Conservation (phyloP, 2,329 filamentous ascomycete genomes). For the Trichoderma semiorbis region DNA sequence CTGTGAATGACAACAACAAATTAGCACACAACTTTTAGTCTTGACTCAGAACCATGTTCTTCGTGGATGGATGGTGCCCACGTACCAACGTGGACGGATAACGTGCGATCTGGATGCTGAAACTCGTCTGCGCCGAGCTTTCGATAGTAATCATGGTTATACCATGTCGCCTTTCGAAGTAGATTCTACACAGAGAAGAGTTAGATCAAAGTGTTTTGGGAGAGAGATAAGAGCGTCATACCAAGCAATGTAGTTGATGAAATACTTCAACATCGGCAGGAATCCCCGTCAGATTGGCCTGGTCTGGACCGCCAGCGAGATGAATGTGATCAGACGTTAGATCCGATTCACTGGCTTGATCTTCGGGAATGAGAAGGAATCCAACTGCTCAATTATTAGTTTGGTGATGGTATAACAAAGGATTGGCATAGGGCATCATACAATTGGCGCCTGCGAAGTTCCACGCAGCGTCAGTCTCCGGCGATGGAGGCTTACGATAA, state of each 20-base stretch:
- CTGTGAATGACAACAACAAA: not conserved
- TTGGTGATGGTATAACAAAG: not conserved
- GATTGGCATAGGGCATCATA: not conserved
- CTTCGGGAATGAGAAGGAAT: not conserved
- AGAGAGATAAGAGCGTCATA: not conserved
- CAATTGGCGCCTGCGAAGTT: not conserved
- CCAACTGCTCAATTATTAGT: not conserved
- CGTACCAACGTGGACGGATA: not conserved
- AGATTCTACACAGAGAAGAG: not conserved
- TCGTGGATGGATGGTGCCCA: not conserved
- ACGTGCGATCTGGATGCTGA: not conserved
- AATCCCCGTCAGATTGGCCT: not conserved
- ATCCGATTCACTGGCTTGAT: not conserved
- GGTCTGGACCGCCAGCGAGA: not conserved
- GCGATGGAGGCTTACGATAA: not conserved
- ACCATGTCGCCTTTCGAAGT: not conserved
- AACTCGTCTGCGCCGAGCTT: not conserved
- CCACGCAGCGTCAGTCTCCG: not conserved
- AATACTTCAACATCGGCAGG: not conserved
- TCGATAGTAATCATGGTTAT: slow-evolving; percentile 1
- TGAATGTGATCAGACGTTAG: not conserved
- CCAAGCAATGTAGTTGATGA: slow-evolving; percentile 2
- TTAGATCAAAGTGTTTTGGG: not conserved
- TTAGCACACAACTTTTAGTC: not conserved
- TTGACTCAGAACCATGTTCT: not conserved